A percentile compares a stretch with the other conserved stretches of the same genome.
Conservation (phyloP, 352 stramenopile genomes). For the Peronospora farinosa region DNA sequence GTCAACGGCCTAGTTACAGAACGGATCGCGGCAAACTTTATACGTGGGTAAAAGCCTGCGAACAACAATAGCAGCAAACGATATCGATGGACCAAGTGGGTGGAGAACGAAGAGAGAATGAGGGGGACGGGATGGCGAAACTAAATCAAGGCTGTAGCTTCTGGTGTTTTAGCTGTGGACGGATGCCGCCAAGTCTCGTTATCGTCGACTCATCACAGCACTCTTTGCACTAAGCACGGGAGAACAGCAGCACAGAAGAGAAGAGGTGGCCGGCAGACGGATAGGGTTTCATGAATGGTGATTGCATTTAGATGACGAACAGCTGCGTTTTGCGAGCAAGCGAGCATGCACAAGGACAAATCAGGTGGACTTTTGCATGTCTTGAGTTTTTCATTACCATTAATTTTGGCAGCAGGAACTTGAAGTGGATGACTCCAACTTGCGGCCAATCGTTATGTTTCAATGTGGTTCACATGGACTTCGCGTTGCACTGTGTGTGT, state of each 20-base stretch:
- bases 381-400: conserved; percentile 7
- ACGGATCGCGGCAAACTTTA: conserved; percentile 7
- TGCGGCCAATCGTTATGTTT: conserved; percentile 9
- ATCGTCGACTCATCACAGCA: conserved; percentile 8
- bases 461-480: conserved; percentile 6
- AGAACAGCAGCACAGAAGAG: conserved; percentile 17
- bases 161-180: conserved; percentile 2
- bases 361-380: conserved; percentile 10
- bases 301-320: conserved; percentile 35
- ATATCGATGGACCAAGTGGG: conserved; percentile 16
- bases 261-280: conserved; percentile 18
- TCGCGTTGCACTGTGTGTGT: not conserved
- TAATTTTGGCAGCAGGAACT: conserved; percentile 3
- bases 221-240: conserved; percentile 14
- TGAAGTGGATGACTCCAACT: not conserved
- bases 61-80: conserved; percentile 20
- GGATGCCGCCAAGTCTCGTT: conserved; percentile 7
- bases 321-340: conserved; percentile 4
- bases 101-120: conserved; percentile 6
- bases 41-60: conserved; percentile 5
- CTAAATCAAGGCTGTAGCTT: conserved; percentile 8
- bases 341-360: conserved; percentile 13
- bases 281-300: conserved; percentile 30
- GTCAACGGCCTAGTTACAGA: conserved; percentile 34
- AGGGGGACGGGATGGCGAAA: conserved; percentile 4